phyloP scores from a whole-genome alignment of 208 protist genomes.

The Phytomonas sp. region DNA sequence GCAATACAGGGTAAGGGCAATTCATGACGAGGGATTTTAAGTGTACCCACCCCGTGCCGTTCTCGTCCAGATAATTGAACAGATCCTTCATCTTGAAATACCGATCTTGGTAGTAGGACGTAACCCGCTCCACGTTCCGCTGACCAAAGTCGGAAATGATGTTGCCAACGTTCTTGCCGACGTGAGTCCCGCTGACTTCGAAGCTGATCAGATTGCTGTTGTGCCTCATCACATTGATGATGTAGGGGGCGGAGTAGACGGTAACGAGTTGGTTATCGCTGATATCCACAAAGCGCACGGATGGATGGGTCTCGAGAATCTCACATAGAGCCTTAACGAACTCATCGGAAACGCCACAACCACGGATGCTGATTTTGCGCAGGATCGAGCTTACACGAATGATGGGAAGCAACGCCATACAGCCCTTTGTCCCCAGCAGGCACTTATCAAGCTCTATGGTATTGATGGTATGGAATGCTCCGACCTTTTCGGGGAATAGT shows the following conservation, averaged over 20 bases:
- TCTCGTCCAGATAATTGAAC: conserved; percentile 72
- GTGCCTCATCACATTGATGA: conserved; percentile 55
- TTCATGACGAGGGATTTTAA: conserved; percentile 66
- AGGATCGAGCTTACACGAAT: conserved; percentile 61
- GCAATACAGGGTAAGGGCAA: conserved; percentile 61
- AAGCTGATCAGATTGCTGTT: conserved; percentile 75
- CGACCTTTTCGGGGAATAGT: conserved; percentile 43
- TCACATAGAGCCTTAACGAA: conserved; percentile 45
- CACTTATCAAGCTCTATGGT: conserved; percentile 44
- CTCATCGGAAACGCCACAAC: conserved; percentile 65
- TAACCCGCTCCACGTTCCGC: conserved; percentile 38
- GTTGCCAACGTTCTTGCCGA: conserved; percentile 56
- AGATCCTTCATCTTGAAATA: conserved; percentile 81
- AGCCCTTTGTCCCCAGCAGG: conserved; percentile 61
- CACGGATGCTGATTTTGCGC: conserved; percentile 46
- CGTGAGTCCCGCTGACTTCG: conserved; percentile 53
- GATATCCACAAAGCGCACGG: conserved; percentile 60
- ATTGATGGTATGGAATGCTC: conserved; percentile 58
- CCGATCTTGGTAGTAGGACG: conserved; percentile 69
- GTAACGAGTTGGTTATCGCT: conserved; percentile 69
- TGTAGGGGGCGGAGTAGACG: conserved; percentile 51
- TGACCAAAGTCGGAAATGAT: conserved; percentile 56
- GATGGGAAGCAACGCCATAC: conserved; percentile 68
- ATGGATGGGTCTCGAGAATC: conserved; percentile 56
- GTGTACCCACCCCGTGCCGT: conserved; percentile 65